Evolutionary conservation across 768 basidiomycete species (phyloP).

Genomic region (Pholiota molesta): DNA sequence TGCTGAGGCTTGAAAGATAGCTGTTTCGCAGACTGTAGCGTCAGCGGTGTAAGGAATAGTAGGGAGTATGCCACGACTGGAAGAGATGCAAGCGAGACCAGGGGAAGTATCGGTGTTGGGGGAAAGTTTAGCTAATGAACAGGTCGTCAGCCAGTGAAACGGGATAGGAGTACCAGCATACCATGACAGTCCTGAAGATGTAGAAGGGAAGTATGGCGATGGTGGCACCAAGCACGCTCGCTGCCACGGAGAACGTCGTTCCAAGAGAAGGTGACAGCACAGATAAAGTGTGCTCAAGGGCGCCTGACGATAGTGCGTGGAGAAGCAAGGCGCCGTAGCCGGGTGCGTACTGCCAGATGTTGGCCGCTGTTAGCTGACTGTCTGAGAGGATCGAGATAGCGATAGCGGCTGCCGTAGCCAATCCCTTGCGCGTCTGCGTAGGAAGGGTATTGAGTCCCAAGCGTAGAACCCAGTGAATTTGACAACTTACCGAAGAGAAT

Average conservation of each 20-base stretch:
- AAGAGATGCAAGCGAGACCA: slow-evolving; percentile 58
- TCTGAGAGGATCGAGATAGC: slow-evolving; percentile 62
- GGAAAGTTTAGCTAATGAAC: slow-evolving; percentile 50
- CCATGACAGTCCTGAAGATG: slow-evolving; percentile 58
- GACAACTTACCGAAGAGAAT: slow-evolving; percentile 48
- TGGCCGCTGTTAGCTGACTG: slow-evolving; percentile 41
- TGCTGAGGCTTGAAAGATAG: slow-evolving; percentile 56
- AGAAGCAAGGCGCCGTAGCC: slow-evolving; percentile 69
- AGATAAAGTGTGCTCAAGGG: slow-evolving; percentile 63
- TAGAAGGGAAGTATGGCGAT: slow-evolving; percentile 68
- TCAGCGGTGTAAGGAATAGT: slow-evolving; percentile 61
- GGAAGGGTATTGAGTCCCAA: background rate
- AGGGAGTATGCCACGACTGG: slow-evolving; percentile 65
- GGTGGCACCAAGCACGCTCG: slow-evolving; percentile 63
- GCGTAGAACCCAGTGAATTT: slow-evolving; percentile 1
- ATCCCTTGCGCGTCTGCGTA: slow-evolving; percentile 51
- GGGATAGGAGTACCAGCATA: slow-evolving; percentile 32
- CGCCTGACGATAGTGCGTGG: slow-evolving; percentile 61
- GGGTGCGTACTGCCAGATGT: slow-evolving; percentile 49
- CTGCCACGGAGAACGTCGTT: slow-evolving; percentile 55
- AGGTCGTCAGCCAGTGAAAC: slow-evolving; percentile 13
- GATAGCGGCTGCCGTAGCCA: slow-evolving; percentile 51
- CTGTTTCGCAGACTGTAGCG: slow-evolving; percentile 47
- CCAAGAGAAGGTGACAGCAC: slow-evolving; percentile 62
- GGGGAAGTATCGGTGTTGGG: slow-evolving; percentile 53